Base-by-base conservation (phyloP, 768 basidiomycete species). In the Obba rivulosa region DNA sequence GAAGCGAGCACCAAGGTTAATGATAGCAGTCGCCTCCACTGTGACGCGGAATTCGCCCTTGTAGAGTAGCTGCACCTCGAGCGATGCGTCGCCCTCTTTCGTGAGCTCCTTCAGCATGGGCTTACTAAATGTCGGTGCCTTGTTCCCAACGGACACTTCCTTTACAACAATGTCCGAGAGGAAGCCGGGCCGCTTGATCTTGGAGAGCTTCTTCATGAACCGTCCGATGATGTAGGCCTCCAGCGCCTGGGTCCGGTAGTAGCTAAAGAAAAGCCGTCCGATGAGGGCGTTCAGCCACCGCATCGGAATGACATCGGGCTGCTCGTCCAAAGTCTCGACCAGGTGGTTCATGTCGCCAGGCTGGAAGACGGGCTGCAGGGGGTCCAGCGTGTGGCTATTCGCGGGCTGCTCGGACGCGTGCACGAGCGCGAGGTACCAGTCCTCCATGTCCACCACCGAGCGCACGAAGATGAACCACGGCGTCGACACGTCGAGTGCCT, bases 101-200 rank as follows among this genome's bases (percentile, higher is more conserved):
- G 92, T 95, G 46, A 97, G 81, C 59, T 97, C 92, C 69, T 98
- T 98, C 47, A 99, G 74, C 95, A 98, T 97, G 3, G 96, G 96
- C 55, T 94, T 95, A 75, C 87, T 91, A 53, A 98, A 76, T 54
- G 87, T 87, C 2, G 94, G 92, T 0, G 89, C 76, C 45, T 73
- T 82, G 57, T 81, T 80, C 9, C 95, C 95, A 42, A 96, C 85
- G 35, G 87, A 85, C 42, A 95, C 93, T 53, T 95, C 89, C 31
- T 85, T 85, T 37, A 98, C 88, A 34, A 82, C 75, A 46, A 98
- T 76, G 52, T 94, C 89, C 3, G 83, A 78, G 35, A 98, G 78
- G 65, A 94, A 92, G 3, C 77, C 69, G 1, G 95, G 95, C 3
- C 85, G 84, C 61, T 94, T 93, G 62, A 96, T 86, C 66, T 90